Evolutionary conservation across 2,329 filamentous ascomycete genomes (phyloP), one percentile per base, ranked within the genome.

Genomic region (Chaetomiaceae sp.): DNA sequence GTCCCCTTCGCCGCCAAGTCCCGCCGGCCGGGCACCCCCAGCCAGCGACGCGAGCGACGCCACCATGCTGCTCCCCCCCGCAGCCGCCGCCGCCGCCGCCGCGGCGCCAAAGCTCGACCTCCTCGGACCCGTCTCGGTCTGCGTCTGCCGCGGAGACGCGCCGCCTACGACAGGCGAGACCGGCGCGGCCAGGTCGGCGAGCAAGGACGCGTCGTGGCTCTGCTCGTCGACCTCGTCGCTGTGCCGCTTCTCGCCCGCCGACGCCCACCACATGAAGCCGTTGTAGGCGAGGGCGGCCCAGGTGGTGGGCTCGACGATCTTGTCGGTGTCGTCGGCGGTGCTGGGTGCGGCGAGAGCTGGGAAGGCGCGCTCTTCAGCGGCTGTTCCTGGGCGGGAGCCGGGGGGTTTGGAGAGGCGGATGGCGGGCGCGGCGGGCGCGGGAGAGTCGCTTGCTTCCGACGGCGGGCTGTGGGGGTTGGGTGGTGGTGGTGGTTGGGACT

Each of bases 241-340:
- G 16, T 79, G 75, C 7, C 79, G 73, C 67, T 86, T 81, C 69
- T 94, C 89, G 53, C 88, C 89, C 0, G 89, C 87, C 14, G 85
- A 89, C 2, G 89, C 88, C 89, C 89, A 94, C 89, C 89, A 94
- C 80, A 92, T 89, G 73, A 92, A 91, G 21, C 86, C 85, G 50
- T 81, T 82, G 69, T 92, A 94, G 5, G 89, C 89, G 23, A 92
- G 78, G 1, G 86, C 83, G 0, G 86, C 77, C 89, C 84, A 87
- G 37, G 78, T 84, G 36, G 79, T 67, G 1, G 84, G 83, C 63
- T 87, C 84, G 25, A 84, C 73, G 38, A 85, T 73, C 49, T 71
- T 68, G 52, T 84, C 80, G 21, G 78, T 71, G 7, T 72, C 73
- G 32, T 80, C 75, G 43, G 3, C 69, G 66, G 71, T 67, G 41